Percentiles rank a stretch among this genome's conserved stretches.
Evolutionary conservation across 371 early-diverging fungal genomes (phyloP).

Genomic region (Amoeboaphelidium protococcarum): DNA sequence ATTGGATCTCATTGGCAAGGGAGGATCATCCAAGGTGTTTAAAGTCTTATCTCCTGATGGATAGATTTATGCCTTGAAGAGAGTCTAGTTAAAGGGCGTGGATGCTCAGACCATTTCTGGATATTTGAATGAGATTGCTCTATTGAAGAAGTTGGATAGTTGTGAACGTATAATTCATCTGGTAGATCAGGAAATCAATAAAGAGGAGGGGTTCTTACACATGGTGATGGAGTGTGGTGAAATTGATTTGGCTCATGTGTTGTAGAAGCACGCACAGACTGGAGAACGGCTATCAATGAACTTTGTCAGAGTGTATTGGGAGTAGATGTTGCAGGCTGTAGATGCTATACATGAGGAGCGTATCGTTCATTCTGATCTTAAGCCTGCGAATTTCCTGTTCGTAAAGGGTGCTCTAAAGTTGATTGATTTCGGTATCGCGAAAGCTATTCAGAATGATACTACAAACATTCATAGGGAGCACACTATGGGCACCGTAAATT

Average conservation of each 20-base stretch:
- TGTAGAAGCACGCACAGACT: slow-evolving; percentile 22
- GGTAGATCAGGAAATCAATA: slow-evolving; percentile 39
- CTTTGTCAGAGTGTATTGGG: slow-evolving; percentile 53
- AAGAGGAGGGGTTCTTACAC: slow-evolving; percentile 22
- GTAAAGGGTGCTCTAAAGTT: slow-evolving; percentile 58
- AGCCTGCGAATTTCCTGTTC: slow-evolving; percentile 82
- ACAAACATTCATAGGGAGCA: slow-evolving; percentile 69
- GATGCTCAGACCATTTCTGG: slow-evolving; percentile 33
- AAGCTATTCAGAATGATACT: slow-evolving; percentile 70
- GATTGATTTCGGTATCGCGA: slow-evolving; percentile 99
- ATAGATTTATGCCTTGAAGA: slow-evolving; percentile 61
- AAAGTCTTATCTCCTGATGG: slow-evolving; percentile 38
- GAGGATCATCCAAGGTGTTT: slow-evolving; percentile 70
- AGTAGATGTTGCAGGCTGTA: slow-evolving; percentile 78
- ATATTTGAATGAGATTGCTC: slow-evolving; percentile 52
- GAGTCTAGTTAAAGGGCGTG: slow-evolving; percentile 36
- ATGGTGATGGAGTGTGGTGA: slow-evolving; percentile 87
- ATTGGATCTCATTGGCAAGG: slow-evolving; percentile 45
- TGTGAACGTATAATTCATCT: slow-evolving; percentile 43
- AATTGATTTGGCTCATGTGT: slow-evolving; percentile 48
- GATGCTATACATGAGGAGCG: slow-evolving; percentile 52
- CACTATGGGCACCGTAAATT: slow-evolving; percentile 72
- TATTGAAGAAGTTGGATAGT: slow-evolving; percentile 34
- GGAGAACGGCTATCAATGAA: slow-evolving; percentile 25
- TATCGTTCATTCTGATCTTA: slow-evolving; percentile 84